Percentiles rank a stretch among this genome's conserved stretches.
phyloP scores from a whole-genome alignment of 176 grass and related monocot species.

The Aegilops bicornis region DNA sequence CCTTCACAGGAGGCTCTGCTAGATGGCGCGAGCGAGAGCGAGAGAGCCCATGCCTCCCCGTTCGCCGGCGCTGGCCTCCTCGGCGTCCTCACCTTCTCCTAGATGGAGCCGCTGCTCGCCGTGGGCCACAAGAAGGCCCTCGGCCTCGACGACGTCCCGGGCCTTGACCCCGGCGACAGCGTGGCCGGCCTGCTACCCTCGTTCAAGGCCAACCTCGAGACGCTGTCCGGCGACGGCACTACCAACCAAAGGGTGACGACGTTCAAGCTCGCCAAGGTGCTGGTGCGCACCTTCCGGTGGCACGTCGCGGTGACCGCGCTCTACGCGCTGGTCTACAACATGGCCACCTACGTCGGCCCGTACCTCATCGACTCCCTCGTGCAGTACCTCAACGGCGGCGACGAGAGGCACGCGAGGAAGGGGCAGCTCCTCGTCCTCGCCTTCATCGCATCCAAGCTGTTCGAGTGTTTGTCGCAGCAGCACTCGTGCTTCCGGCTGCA shows the following conservation, averaged over 20 bases:
- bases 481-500: conserved; percentile 63
- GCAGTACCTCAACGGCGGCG: conserved; percentile 67
- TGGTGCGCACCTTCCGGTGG: conserved; percentile 47
- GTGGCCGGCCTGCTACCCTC: conserved; percentile 44
- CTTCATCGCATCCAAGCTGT: conserved; percentile 60
- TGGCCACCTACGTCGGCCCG: conserved; percentile 74
- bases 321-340: conserved; percentile 50
- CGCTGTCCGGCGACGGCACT: background rate
- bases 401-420: conserved; percentile 31
- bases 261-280: conserved; percentile 55
- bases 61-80: conserved; percentile 55
- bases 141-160: conserved; percentile 64
- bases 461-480: conserved; percentile 55
- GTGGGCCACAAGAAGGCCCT: conserved; percentile 62
- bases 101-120: conserved; percentile 59
- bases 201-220: conserved; percentile 60
- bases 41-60: conserved; percentile 20
- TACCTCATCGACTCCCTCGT: conserved; percentile 77
- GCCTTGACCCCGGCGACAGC: conserved; percentile 45
- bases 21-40: conserved; percentile 15
- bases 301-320: conserved; percentile 62
- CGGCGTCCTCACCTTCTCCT: conserved; percentile 68
- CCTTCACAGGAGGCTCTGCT: conserved; percentile 56
- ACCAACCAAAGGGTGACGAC: conserved; percentile 32
- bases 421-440: conserved; percentile 58